These are phyloP conservation scores for Plantago elongata DNA, from an alignment of 257 asterid species.

Conservation along the genomic window DNA sequence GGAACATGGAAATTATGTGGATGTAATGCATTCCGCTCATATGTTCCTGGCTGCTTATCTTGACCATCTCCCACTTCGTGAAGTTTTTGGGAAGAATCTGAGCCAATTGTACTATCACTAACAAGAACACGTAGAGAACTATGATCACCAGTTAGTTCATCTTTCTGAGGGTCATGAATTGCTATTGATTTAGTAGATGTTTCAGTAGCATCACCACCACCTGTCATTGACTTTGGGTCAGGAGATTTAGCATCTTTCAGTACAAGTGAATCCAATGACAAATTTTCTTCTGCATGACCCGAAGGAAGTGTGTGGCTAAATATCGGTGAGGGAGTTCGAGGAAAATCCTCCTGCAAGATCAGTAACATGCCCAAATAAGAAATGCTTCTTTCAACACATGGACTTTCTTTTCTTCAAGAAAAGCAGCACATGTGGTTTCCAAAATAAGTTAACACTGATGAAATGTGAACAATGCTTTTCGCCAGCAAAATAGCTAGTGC, in stretches of 20 bases:
- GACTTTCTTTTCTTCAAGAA: background rate
- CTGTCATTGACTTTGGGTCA: constrained; percentile 28
- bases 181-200: constrained; percentile 20
- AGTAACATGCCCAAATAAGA: constrained; percentile 20
- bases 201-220: constrained; percentile 26
- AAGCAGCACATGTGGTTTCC: background rate
- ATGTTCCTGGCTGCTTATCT: constrained; percentile 32
- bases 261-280: constrained; percentile 49
- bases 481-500: background rate
- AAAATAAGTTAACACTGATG: background rate
- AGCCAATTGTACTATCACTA: constrained; percentile 27
- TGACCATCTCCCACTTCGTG: constrained; percentile 28
- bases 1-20: constrained; percentile 40
- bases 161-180: constrained; percentile 31
- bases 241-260: constrained; percentile 33
- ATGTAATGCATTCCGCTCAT: constrained; percentile 34
- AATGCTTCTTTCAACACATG: constrained; percentile 3
- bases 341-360: constrained; percentile 61
- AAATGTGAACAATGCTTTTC: background rate
- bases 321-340: constrained; percentile 74
- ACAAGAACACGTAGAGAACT: constrained; percentile 29
- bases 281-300: constrained; percentile 51
- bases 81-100: constrained; percentile 30
- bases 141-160: constrained; percentile 30
- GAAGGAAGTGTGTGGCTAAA: constrained; percentile 49